Base-by-base conservation (phyloP, 371 early-diverging fungal species). In the Actinomortierella wolfii region DNA sequence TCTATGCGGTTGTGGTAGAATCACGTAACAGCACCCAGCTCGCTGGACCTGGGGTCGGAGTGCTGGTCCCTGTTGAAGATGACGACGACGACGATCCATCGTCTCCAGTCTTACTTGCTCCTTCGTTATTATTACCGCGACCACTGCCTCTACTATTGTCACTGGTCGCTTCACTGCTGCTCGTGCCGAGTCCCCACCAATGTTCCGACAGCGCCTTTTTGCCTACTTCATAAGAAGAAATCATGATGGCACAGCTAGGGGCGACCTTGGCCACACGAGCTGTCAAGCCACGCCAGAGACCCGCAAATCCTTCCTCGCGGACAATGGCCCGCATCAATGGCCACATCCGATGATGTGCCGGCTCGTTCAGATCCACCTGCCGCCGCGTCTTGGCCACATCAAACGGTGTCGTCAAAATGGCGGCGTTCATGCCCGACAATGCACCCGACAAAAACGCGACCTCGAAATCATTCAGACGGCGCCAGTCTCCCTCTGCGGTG, bases 171-270 rank as follows among this genome's bases (percentile, higher is more conserved):
- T 34, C 34, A 6, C 34, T 34, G 7, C 34, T 34, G 34, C 34
- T 11, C 34, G 61, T 43, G 1, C 70, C 70, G 34, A 64, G 54
- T 6, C 64, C 70, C 70, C 70, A 70, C 70, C 70, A 70, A 14
- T 70, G 64, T 25, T 70, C 70, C 8, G 70, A 70, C 17, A 70
- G 44, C 0, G 70, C 70, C 57, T 70, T 70, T 58, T 91, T 91
- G 11, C 92, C 92, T 54, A 89, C 68, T 76, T 90, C 93, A 58
- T 93, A 93, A 15, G 81, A 81, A 6, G 91, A 89, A 24, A 97
- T 96, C 97, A 97, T 97, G 53, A 97, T 93, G 0, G 96, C 98
- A 76, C 98, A 97, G 9, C 95, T 91, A 17, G 97, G 97, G 18
- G 94, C 95, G 20, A 96, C 91, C 73, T 95, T 97, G 52, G 90